phyloP scores from a whole-genome alignment of 257 asterid species.

The Eucommia ulmoides region DNA sequence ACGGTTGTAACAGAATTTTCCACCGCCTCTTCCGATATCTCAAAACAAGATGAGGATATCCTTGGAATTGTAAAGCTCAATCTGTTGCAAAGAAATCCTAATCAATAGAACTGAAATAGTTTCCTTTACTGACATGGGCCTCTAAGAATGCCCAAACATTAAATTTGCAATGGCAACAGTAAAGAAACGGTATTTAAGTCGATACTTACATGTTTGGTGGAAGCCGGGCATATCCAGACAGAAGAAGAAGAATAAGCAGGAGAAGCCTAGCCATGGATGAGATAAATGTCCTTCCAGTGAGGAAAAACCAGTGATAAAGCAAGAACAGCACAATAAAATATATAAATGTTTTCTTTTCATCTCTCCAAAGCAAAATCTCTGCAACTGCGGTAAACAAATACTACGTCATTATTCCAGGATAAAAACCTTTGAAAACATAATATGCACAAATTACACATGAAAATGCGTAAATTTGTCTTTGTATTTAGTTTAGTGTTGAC shows the following conservation, averaged over 20 bases:
- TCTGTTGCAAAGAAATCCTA: conserved; percentile 26
- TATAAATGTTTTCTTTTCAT: conserved; percentile 61
- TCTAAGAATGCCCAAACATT: too few species aligned
- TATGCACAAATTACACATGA: too few species aligned
- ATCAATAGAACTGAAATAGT: conserved; percentile 6
- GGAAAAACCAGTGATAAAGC: conserved; percentile 76
- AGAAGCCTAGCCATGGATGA: conserved; percentile 65
- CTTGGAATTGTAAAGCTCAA: conserved; percentile 41
- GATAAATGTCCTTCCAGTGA: conserved; percentile 60
- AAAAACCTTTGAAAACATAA: too few species aligned
- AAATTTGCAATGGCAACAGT: too few species aligned
- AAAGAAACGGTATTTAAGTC: too few species aligned
- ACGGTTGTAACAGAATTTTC: conserved; percentile 36
- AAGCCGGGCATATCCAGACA: conserved; percentile 45
- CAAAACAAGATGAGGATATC: conserved; percentile 59
- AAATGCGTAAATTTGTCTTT: too few species aligned
- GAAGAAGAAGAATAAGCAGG: conserved; percentile 40
- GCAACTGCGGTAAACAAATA: conserved; percentile 55
- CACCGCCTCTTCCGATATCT: conserved; percentile 66
- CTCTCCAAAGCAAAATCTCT: conserved; percentile 90
- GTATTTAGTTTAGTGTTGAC: too few species aligned
- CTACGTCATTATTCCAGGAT: conserved; percentile 12
- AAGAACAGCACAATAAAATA: conserved; percentile 45
- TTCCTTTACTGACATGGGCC: too few species aligned
- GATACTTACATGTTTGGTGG: conserved; percentile 56